These are phyloP conservation scores for Ploettnerulaceae sp. DNA, from an alignment of 2,329 filamentous ascomycete genomes.

Conservation along the genomic window DNA sequence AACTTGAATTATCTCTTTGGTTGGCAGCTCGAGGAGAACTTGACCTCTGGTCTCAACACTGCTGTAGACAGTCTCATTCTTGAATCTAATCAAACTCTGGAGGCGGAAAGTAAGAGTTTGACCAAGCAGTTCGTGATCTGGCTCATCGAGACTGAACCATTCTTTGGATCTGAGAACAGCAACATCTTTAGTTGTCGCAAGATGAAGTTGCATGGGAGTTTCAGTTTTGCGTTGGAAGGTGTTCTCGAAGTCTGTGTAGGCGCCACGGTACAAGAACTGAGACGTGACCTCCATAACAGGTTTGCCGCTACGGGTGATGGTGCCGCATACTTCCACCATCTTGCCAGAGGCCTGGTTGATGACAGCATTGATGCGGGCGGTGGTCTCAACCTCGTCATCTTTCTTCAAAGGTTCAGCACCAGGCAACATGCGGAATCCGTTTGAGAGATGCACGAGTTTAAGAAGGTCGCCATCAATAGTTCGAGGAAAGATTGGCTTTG, in stretches of 20 bases:
- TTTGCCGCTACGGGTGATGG: conserved; percentile 76
- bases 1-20: conserved; percentile 95
- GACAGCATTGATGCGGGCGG: conserved; percentile 93
- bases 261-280: conserved; percentile 93
- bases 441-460: conserved; percentile 94
- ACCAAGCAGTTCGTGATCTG: conserved; percentile 80
- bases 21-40: conserved; percentile 88
- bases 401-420: conserved; percentile 94
- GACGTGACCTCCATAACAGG: conserved; percentile 98
- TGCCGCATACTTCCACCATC: conserved; percentile 99
- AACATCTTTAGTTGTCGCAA: conserved; percentile 83
- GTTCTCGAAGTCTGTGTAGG: conserved; percentile 91
- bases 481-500: conserved; percentile 96
- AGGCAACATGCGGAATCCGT: conserved; percentile 96
- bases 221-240: conserved; percentile 98
- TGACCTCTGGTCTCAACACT: conserved; percentile 88
- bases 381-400: conserved; percentile 87
- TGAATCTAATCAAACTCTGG: conserved; percentile 85
- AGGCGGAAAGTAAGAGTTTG: conserved; percentile 96
- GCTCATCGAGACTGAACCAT: conserved; percentile 88
- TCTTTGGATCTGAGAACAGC: conserved; percentile 94
- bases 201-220: conserved; percentile 88
- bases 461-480: conserved; percentile 93
- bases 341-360: conserved; percentile 98
- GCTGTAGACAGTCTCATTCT: conserved; percentile 90